phyloP scores from a whole-genome alignment of 192 early-diverging fungal genomes.

The Coemansia sp. region DNA sequence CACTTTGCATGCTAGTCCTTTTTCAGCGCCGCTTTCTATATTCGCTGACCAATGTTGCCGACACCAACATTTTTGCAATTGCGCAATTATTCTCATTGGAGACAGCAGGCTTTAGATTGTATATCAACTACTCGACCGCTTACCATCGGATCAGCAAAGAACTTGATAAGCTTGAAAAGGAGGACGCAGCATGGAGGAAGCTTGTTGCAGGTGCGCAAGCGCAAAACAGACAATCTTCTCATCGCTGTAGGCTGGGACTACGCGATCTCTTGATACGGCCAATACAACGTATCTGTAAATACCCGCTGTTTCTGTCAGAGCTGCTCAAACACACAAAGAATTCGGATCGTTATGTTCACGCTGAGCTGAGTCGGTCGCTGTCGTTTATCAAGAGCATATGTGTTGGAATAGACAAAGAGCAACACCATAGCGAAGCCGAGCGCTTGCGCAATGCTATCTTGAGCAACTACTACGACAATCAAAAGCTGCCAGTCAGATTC shows the following conservation, averaged over 20 bases:
- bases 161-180: conserved; percentile 24
- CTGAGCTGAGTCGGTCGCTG: conserved; percentile 27
- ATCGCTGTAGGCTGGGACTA: conserved; percentile 29
- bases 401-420: conserved; percentile 38
- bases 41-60: conserved; percentile 10
- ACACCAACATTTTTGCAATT: conserved; percentile 10
- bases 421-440: conserved; percentile 36
- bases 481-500: conserved; percentile 34
- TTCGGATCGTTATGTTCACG: conserved; percentile 17
- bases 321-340: conserved; percentile 55
- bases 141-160: conserved; percentile 36
- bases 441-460: conserved; percentile 28
- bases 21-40: conserved; percentile 41
- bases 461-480: conserved; percentile 36
- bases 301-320: conserved; percentile 76
- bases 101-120: conserved; percentile 20
- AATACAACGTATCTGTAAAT: conserved; percentile 89
- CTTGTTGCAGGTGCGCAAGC: conserved; percentile 27
- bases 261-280: conserved; percentile 63
- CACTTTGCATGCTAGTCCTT: conserved; percentile 31
- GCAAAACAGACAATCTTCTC: conserved; percentile 20
- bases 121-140: conserved; percentile 39
- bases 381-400: conserved; percentile 27
- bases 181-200: conserved; percentile 32
- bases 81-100: conserved; percentile 33